Evolutionary conservation across 2,329 filamentous ascomycete species (phyloP).

Genomic region (Botryotinia calthae): DNA sequence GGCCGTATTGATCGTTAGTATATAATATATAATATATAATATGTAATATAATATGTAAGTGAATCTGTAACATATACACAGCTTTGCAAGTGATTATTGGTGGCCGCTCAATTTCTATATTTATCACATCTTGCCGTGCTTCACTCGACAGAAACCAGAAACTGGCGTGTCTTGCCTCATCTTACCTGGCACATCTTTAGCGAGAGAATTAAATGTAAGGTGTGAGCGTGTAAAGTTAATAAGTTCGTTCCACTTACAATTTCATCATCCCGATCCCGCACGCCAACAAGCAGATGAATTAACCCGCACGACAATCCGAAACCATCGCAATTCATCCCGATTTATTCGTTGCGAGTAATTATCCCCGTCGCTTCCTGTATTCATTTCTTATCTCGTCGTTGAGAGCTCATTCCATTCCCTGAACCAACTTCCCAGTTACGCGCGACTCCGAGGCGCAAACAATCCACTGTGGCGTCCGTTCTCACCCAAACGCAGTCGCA

Average conservation of each 20-base stretch:
- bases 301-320: slow-evolving; percentile 12
- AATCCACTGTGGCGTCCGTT: slow-evolving; percentile 34
- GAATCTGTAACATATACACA: too few species aligned
- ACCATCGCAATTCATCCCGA: slow-evolving; percentile 21
- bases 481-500: slow-evolving; percentile 37
- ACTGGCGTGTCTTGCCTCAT: neutral
- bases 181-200: slow-evolving; percentile 2
- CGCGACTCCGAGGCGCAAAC: slow-evolving; percentile 27
- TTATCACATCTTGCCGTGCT: neutral
- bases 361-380: neutral
- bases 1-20: too few species aligned
- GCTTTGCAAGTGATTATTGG: rapidly evolving
- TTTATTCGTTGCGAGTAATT: neutral
- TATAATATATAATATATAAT: too few species aligned
- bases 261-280: slow-evolving; percentile 22
- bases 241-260: slow-evolving; percentile 21
- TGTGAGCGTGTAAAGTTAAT: slow-evolving; percentile 2
- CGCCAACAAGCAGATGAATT: slow-evolving; percentile 17
- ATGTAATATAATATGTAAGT: too few species aligned
- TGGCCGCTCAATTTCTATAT: neutral
- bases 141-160: neutral
- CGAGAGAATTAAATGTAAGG: slow-evolving; percentile 15
- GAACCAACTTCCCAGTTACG: slow-evolving; percentile 19
- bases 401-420: neutral
- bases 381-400: neutral